Evolutionary conservation across 257 asterid species (phyloP).

Genomic region (Petunia secreta): DNA sequence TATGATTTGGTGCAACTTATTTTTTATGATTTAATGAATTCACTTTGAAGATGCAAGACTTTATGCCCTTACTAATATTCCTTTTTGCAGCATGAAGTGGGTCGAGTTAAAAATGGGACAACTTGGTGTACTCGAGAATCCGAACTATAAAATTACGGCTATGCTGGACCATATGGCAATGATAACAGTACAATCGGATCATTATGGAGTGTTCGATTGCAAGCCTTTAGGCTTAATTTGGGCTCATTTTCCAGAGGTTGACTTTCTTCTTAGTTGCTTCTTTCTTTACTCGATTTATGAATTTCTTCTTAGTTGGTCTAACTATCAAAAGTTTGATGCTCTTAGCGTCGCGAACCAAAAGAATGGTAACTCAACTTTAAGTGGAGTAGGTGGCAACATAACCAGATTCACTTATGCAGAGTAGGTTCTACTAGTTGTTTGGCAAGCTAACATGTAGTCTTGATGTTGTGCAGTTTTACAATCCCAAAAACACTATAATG

Average conservation of each 20-base stretch:
- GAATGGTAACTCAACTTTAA: not conserved
- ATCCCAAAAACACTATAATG: constrained; percentile 83
- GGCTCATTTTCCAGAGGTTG: constrained; percentile 88
- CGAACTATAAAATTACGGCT: constrained; percentile 86
- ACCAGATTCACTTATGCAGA: not conserved
- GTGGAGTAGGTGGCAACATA: not conserved
- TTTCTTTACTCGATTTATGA: not conserved
- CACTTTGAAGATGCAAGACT: no score
- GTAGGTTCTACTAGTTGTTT: not conserved
- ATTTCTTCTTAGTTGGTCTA: not conserved
- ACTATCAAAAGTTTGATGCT: not conserved
- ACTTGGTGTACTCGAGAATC: constrained; percentile 86
- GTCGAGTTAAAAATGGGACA: constrained; percentile 90
- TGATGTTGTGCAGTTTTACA: constrained; percentile 63
- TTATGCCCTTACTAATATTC: constrained; percentile 28
- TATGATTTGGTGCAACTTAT: no score
- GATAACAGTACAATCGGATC: constrained; percentile 89
- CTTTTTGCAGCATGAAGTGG: constrained; percentile 87
- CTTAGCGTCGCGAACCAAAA: constrained; percentile 8
- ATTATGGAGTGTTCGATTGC: constrained; percentile 83
- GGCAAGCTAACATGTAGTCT: not conserved
- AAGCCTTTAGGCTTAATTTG: constrained; percentile 95
- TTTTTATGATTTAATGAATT: no score
- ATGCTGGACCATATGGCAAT: constrained; percentile 87
- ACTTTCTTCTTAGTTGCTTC: no score